A percentile compares a stretch with the other conserved stretches of the same genome.
phyloP scores from a whole-genome alignment of 2,329 filamentous ascomycete genomes.

The Venturia carpophila region DNA sequence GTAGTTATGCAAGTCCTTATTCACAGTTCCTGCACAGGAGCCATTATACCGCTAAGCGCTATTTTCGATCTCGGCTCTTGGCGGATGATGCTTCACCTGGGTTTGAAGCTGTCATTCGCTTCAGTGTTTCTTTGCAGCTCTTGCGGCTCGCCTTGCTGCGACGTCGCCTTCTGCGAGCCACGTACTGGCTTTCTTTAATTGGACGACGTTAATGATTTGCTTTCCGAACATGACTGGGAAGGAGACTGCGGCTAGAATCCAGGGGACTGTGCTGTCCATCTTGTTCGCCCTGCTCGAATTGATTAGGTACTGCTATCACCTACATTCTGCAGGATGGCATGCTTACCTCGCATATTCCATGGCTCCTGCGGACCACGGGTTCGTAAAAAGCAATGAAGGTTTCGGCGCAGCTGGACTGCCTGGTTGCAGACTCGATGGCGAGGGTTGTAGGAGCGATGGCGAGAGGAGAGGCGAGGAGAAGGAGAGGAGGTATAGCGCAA shows the following conservation, averaged over 20 bases:
- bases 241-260: slow-evolving; percentile 73
- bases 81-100: not conserved
- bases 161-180: slow-evolving; percentile 91
- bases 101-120: not conserved
- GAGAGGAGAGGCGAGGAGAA: slow-evolving; percentile 88
- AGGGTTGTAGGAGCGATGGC: slow-evolving; percentile 64
- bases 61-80: not conserved
- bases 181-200: slow-evolving; percentile 85
- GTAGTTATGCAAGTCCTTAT: not conserved
- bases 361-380: slow-evolving; percentile 85
- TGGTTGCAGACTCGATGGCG: slow-evolving; percentile 46
- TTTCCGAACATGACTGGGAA: slow-evolving; percentile 84
- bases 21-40: not conserved
- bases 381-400: slow-evolving; percentile 70
- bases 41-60: not conserved
- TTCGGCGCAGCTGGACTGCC: slow-evolving; percentile 62
- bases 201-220: slow-evolving; percentile 88
- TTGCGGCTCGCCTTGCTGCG: slow-evolving; percentile 46
- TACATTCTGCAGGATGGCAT: not conserved
- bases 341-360: slow-evolving; percentile 70
- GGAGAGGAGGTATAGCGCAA: slow-evolving; percentile 92
- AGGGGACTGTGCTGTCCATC: slow-evolving; percentile 53
- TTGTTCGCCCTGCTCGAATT: slow-evolving; percentile 63
- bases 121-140: slow-evolving; percentile 31
- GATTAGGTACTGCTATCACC: not conserved